A percentile compares a stretch with the other conserved stretches of the same genome.
Conservation (phyloP, 148 eudicot genomes). For the Pouteria glomerata region DNA sequence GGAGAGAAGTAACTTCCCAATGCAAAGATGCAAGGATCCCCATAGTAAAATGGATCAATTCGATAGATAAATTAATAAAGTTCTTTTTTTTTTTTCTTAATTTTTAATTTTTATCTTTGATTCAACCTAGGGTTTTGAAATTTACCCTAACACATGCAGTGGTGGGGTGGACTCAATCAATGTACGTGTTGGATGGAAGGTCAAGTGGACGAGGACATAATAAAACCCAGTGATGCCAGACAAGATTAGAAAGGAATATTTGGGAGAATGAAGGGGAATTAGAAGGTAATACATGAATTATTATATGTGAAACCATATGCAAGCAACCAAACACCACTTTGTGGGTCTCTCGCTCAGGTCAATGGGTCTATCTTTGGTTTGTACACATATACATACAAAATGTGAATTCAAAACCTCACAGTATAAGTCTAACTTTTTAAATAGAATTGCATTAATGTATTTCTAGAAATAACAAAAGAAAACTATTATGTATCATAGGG, state of each 20-base stretch:
- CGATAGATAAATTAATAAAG: neutral
- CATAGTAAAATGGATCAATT: neutral
- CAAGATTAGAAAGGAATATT: conserved; percentile 58
- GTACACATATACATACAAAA: neutral
- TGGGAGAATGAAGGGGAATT: conserved; percentile 54
- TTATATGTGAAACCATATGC: conserved; percentile 18
- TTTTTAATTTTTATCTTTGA: conserved; percentile 17
- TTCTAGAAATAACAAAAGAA: neutral
- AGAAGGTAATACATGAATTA: conserved; percentile 41
- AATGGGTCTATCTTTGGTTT: conserved; percentile 17
- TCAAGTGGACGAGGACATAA: conserved; percentile 41
- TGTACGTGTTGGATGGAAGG: conserved; percentile 13
- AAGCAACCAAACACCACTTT: conserved; percentile 30
- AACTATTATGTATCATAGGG: neutral
- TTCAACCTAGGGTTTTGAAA: conserved; percentile 50
- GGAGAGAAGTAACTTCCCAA: conserved; percentile 23
- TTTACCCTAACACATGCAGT: conserved; percentile 19
- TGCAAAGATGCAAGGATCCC: conserved; percentile 14
- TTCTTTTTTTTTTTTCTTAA: too few relatives aligned
- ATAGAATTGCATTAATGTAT: conserved; percentile 14
- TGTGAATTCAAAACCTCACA: neutral
- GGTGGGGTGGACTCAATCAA: conserved; percentile 29
- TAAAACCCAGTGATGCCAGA: conserved; percentile 45
- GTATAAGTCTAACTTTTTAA: conserved; percentile 4
- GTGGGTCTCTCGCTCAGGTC: conserved; percentile 25